phyloP scores from a whole-genome alignment of 352 stramenopile genomes.

The Phytophthora lateralis region DNA sequence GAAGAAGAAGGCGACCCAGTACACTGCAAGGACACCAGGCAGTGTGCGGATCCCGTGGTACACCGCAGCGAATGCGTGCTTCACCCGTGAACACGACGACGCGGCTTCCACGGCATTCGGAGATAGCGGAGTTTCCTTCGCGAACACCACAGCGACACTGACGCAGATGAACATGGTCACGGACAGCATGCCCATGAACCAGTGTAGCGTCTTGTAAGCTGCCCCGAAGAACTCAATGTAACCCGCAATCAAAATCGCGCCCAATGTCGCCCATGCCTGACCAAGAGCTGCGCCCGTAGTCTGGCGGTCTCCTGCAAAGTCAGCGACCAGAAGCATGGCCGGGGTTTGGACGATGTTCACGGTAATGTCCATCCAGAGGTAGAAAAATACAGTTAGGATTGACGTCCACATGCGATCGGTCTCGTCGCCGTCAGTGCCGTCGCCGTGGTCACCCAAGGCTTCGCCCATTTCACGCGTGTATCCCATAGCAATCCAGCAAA shows the following conservation, averaged over 20 bases:
- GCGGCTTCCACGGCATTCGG: constrained; percentile 13
- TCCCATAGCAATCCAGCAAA: constrained; percentile 64
- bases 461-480: constrained; percentile 58
- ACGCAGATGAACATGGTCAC: constrained; percentile 45
- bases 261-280: constrained; percentile 45
- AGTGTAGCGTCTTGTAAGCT: constrained; percentile 43
- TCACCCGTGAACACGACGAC: constrained; percentile 27
- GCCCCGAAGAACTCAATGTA: constrained; percentile 60
- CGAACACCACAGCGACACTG: constrained; percentile 28
- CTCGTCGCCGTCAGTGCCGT: constrained; percentile 25
- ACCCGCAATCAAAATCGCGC: constrained; percentile 45
- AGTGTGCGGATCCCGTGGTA: constrained; percentile 41
- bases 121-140: constrained; percentile 37
- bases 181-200: constrained; percentile 57
- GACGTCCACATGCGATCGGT: constrained; percentile 50
- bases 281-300: constrained; percentile 50
- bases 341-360: constrained; percentile 58
- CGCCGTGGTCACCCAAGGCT: constrained; percentile 42
- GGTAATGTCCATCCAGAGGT: constrained; percentile 71
- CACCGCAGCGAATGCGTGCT: constrained; percentile 35
- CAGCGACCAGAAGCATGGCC: constrained; percentile 52
- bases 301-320: constrained; percentile 62
- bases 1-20: constrained; percentile 45
- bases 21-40: constrained; percentile 33
- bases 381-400: constrained; percentile 54